Evolutionary conservation across 2,329 filamentous ascomycete genomes (phyloP).

Genomic region (Claviceps monticola): DNA sequence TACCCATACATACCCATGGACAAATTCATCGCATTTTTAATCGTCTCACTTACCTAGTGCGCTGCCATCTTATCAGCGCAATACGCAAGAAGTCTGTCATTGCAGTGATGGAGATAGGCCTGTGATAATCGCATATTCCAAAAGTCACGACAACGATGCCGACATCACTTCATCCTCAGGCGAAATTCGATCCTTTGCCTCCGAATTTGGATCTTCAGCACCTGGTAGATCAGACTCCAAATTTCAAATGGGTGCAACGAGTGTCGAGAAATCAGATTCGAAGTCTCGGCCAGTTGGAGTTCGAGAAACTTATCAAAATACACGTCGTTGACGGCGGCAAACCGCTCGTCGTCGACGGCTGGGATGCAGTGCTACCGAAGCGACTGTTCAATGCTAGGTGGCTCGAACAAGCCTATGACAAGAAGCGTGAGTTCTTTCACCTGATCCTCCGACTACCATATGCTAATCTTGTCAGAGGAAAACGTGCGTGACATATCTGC

Average conservation of each 20-base stretch:
- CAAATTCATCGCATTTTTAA: no score
- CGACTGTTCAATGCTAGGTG: conserved; percentile 69
- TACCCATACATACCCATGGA: no score
- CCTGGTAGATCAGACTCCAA: conserved; percentile 64
- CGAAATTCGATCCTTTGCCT: conserved; percentile 82
- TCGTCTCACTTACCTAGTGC: no score
- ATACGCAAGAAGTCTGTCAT: not conserved
- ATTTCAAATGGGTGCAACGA: conserved; percentile 76
- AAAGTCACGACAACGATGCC: conserved; percentile 45
- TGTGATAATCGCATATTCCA: not conserved
- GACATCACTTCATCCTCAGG: conserved; percentile 58
- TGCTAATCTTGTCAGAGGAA: conserved; percentile 45
- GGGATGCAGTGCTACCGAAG: conserved; percentile 60
- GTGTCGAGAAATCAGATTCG: conserved; percentile 69
- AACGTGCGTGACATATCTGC: conserved; percentile 67
- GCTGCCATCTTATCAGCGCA: not conserved
- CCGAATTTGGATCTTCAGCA: conserved; percentile 66
- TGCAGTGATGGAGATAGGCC: not conserved
- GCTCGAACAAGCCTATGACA: conserved; percentile 65
- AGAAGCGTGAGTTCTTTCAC: conserved; percentile 48
- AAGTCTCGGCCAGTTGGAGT: conserved; percentile 59
- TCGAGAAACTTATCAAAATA: conserved; percentile 72
- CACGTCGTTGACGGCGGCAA: conserved; percentile 78
- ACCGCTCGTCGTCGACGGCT: conserved; percentile 83
- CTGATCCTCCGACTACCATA: conserved; percentile 9